A percentile compares a stretch with the other conserved stretches of the same genome.
These are phyloP conservation scores for Dictyostelium citrinum DNA, from an alignment of 78 protist genomes.

Conservation along the genomic window DNA sequence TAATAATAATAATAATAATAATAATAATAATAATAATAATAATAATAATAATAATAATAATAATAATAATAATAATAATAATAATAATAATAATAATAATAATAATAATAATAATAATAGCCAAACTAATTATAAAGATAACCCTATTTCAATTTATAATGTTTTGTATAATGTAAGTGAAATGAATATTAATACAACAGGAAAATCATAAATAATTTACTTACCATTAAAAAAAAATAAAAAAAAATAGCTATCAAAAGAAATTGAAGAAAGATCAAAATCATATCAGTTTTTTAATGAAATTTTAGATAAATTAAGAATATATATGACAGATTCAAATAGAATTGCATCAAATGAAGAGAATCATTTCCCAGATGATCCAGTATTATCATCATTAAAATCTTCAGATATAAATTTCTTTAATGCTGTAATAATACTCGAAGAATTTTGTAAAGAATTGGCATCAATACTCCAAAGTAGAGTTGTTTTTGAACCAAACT, in stretches of 20 bases:
- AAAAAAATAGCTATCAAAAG: slow-evolving; percentile 4
- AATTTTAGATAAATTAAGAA: slow-evolving; percentile 27
- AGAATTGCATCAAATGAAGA: not conserved
- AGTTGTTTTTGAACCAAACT: slow-evolving; percentile 38
- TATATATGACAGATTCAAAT: slow-evolving; percentile 41
- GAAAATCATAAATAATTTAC: not conserved
- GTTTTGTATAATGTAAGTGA: slow-evolving; percentile 21
- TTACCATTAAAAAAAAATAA: not conserved
- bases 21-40: too few species aligned
- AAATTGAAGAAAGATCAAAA: slow-evolving; percentile 64
- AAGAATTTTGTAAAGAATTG: slow-evolving; percentile 74
- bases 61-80: too few species aligned
- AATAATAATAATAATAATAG: not conserved
- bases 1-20: too few species aligned
- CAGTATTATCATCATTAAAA: not conserved
- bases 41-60: too few species aligned
- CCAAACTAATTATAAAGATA: not conserved
- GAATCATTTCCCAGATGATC: slow-evolving; percentile 13
- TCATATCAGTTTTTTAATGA: slow-evolving; percentile 28
- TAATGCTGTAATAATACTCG: slow-evolving; percentile 38
- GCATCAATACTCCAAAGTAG: slow-evolving; percentile 69
- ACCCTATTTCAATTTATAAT: slow-evolving; percentile 23
- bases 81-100: too few species aligned
- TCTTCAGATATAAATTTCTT: slow-evolving; percentile 17
- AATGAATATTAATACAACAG: not conserved